Evolutionary conservation across 169 alveolate genomes (phyloP).

Genomic region (Babesia gibsoni): DNA sequence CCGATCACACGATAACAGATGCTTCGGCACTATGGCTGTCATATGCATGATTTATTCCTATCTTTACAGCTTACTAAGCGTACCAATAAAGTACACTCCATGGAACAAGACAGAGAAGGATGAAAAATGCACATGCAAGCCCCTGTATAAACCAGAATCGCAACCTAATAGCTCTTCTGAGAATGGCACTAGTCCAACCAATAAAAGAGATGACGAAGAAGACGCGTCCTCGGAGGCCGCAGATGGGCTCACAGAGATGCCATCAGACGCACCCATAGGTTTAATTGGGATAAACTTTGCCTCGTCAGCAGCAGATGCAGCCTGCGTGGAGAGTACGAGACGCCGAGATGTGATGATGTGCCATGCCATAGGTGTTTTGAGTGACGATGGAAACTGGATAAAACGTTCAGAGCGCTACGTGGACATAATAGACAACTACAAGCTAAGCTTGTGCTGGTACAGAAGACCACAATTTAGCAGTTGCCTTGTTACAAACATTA

Average conservation of each 20-base stretch:
- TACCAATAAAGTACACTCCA: conserved; percentile 43
- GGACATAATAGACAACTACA: conserved; percentile 65
- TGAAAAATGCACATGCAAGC: conserved; percentile 4
- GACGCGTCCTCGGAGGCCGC: not conserved
- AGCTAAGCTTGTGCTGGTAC: conserved; percentile 62
- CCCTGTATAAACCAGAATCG: not conserved
- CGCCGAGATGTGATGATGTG: conserved; percentile 60
- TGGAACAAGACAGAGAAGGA: conserved; percentile 36
- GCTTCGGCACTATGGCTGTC: conserved; percentile 43
- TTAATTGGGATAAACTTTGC: conserved; percentile 50
- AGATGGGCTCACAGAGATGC: not conserved
- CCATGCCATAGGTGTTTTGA: conserved; percentile 41
- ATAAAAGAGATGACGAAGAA: too few relatives aligned
- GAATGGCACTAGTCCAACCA: not conserved
- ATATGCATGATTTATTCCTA: conserved; percentile 52
- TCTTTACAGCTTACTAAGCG: conserved; percentile 48
- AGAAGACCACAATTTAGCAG: conserved; percentile 59
- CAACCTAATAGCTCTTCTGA: not conserved
- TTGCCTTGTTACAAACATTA: conserved; percentile 17
- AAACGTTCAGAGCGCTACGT: conserved; percentile 46
- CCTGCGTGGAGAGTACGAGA: conserved; percentile 62
- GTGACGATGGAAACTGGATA: conserved; percentile 59
- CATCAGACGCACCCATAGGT: conserved; percentile 1
- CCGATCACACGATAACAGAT: not conserved
- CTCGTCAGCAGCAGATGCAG: conserved; percentile 64